Base-by-base conservation (phyloP, 2,329 filamentous ascomycete genomes). In the Pseudogymnoascus sp. region DNA sequence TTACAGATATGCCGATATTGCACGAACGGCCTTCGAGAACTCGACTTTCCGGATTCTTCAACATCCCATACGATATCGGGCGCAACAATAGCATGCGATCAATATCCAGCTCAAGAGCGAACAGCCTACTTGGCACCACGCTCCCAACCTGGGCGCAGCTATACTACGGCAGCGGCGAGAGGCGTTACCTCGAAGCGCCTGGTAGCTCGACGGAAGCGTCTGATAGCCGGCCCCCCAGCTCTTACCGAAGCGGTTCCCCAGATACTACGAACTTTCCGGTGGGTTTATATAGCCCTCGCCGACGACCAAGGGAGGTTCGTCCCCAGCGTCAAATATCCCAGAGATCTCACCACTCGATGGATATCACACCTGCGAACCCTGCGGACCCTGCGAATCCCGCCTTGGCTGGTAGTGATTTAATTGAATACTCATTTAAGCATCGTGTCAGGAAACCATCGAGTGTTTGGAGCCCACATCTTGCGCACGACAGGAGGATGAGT, bases 391-490 rank as follows among this genome's bases (percentile, higher is more conserved):
- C 11, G 9, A 19, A 33, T 12, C 38, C 62, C 14, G 70, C 68
- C 33, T 66, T 72, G 36, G 69, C 65, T 36, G 66, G 73, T 11
- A 69, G 75, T 72, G 70, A 14, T 69, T 69, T 9, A 68, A 71
- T 58, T 30, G 62, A 62, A 19, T 64, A 66, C 41, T 65, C 60
- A 19, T 62, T 63, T 49, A 41, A 63, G 19, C 64, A 66, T 19
- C 64, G 65, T 11, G 69, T 68, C 30, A 67, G 71, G 58, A 70
- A 61, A 23, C 39, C 72, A 68, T 83, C 86, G 38, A 81, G 84
- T 66, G 80, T 89, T 66, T 91, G 88, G 86, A 91, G 88, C 3
- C 89, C 89, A 8, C 89, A 92, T 74, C 76, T 92, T 30, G 81
- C 82, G 60, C 77, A 79, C 11, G 88, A 92, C 70, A 80, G 83